A percentile compares a stretch with the other conserved stretches of the same genome.
Conservation (phyloP, 2,329 filamentous ascomycete genomes). For the Trichoderma sp. region DNA sequence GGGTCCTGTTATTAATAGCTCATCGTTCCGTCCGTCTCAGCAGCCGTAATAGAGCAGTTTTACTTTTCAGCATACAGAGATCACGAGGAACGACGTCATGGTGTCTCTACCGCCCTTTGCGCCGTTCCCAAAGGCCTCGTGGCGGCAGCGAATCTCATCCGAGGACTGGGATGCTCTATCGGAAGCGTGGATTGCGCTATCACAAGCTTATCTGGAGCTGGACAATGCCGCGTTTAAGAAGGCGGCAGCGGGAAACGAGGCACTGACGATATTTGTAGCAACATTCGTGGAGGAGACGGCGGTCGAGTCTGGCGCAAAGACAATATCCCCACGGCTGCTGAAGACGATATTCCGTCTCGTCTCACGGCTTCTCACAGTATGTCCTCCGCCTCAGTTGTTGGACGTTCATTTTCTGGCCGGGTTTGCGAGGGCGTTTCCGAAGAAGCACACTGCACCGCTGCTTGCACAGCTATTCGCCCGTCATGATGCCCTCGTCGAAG, state of each 20-base stretch:
- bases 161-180: constrained; percentile 76
- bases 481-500: constrained; percentile 49
- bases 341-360: constrained; percentile 63
- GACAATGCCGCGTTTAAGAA: constrained; percentile 53
- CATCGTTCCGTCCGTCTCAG: background rate
- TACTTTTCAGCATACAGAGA: background rate
- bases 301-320: constrained; percentile 25
- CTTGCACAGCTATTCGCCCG: constrained; percentile 49
- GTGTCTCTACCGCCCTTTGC: constrained; percentile 64
- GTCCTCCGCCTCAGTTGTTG: constrained; percentile 48
- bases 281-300: constrained; percentile 61
- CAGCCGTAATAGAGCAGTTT: background rate
- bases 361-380: constrained; percentile 50
- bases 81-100: background rate
- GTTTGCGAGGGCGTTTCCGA: constrained; percentile 63
- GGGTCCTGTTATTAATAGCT: background rate
- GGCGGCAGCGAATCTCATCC: constrained; percentile 63
- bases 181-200: constrained; percentile 70
- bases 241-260: constrained; percentile 53
- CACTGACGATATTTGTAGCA: constrained; percentile 38
- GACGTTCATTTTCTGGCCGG: constrained; percentile 67
- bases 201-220: constrained; percentile 61
- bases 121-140: constrained; percentile 66
- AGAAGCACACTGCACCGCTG: constrained; percentile 55
- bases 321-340: constrained; percentile 46